These are phyloP conservation scores for Santalum album DNA, from an alignment of 164 flowering plant species.

Conservation along the genomic window DNA sequence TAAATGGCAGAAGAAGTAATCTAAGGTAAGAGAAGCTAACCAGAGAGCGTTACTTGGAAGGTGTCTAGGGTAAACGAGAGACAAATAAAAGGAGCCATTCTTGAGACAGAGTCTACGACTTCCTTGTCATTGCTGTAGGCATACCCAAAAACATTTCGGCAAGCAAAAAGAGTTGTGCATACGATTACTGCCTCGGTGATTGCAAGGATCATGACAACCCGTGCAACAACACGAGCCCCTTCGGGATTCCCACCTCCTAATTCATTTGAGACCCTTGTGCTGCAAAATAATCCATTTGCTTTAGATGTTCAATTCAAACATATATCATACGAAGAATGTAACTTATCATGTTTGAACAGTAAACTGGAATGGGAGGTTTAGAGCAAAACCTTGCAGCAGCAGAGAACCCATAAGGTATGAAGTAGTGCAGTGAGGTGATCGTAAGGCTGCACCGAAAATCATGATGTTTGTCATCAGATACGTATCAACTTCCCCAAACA, in stretches of 20 bases:
- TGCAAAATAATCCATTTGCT: slow-evolving; percentile 11
- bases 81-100: slow-evolving; percentile 67
- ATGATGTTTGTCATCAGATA: no score
- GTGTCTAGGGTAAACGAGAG: slow-evolving; percentile 47
- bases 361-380: not conserved
- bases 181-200: slow-evolving; percentile 28
- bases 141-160: slow-evolving; percentile 55
- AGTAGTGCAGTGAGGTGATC: slow-evolving; percentile 48
- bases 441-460: slow-evolving; percentile 38
- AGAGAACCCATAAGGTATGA: slow-evolving; percentile 67
- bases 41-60: slow-evolving; percentile 73
- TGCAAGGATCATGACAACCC: slow-evolving; percentile 32
- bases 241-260: slow-evolving; percentile 74
- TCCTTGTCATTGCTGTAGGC: slow-evolving; percentile 73
- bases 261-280: slow-evolving; percentile 88
- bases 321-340: no score
- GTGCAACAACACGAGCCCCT: slow-evolving; percentile 50
- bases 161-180: slow-evolving; percentile 35
- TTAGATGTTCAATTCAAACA: not conserved
- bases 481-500: no score
- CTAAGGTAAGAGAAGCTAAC: slow-evolving; percentile 13
- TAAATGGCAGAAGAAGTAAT: no score
- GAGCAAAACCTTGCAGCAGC: slow-evolving; percentile 74
- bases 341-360: not conserved
- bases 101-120: slow-evolving; percentile 55